Base-by-base conservation (phyloP, 306 rosid species). In the Pyrus betulifolia region DNA sequence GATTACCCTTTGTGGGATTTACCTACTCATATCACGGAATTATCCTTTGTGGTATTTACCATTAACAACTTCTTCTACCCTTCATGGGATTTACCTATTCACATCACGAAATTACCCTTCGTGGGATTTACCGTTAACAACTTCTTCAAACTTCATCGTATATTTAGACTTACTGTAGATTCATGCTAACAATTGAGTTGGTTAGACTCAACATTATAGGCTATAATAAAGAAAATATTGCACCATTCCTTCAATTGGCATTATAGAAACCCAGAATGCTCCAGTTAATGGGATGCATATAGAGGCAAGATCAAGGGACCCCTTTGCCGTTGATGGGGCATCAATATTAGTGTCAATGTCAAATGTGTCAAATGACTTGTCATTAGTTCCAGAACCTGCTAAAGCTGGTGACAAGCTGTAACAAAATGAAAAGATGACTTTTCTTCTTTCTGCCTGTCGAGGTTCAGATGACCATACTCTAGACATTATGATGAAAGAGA, bases 331-430 rank as follows among this genome's bases (percentile, higher is more conserved):
- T 74, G 91, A 92, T 61, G 97, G 96, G 54, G 93, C 97, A 49
- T 90, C 98, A 33, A 92, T 95, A 80, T 84, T 95, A 78, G 92
- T 96, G 23, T 88, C 99, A n/a, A 79, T 92, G 79, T 87, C 99
- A 69, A 84, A 83, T 83, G 68, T 84, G 74, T 85, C 84, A 59
- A 84, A 89, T 81, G 97, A 88, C 71, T 83, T 88, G 67, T 83
- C 96, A 35, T 78, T 82, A 65, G 84, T 88, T 80, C 82, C 93
- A 19, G 87, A 95, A 22, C 84, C 93, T 71, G 76, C 81, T 66
- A 92, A 88, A 85, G 74, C 89, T 57, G 79, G 85, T 31, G 86
- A 84, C 62, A 84, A 88, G 70, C 80, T 86, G 80, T 87, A 80
- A 69, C 89, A 83, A 72, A 85, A 84, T 52, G 70, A 82, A 49